Evolutionary conservation across 2,329 filamentous ascomycete genomes (phyloP).

Genomic region (Colletotrichum tamarilloi): DNA sequence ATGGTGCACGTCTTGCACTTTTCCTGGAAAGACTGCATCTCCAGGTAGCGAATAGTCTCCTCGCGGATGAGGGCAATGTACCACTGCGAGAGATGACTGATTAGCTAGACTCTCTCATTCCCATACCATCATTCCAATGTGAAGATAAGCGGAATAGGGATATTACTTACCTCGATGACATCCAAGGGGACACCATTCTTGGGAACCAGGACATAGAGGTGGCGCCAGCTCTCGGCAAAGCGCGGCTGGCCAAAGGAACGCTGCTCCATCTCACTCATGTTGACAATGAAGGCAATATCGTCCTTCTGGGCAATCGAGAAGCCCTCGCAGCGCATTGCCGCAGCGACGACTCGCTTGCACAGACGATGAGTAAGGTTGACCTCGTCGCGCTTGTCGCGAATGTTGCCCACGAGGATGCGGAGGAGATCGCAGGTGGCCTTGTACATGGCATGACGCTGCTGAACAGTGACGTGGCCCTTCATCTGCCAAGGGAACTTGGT

Average conservation of each 20-base stretch:
- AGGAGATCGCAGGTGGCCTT: slow-evolving; percentile 62
- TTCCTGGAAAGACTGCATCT: slow-evolving; percentile 53
- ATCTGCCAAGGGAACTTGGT: slow-evolving; percentile 73
- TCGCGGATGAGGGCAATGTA: slow-evolving; percentile 67
- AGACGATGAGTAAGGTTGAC: slow-evolving; percentile 64
- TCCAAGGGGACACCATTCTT: slow-evolving; percentile 62
- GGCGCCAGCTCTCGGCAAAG: slow-evolving; percentile 60
- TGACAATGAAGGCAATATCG: slow-evolving; percentile 60
- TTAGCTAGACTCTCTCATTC: slow-evolving; percentile 30
- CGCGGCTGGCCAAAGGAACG: slow-evolving; percentile 59
- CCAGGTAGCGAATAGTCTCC: slow-evolving; percentile 56
- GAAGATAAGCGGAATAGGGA: neutral
- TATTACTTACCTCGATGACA: slow-evolving; percentile 62
- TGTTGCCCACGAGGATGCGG: slow-evolving; percentile 11
- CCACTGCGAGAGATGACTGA: slow-evolving; percentile 53
- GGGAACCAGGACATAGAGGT: slow-evolving; percentile 62
- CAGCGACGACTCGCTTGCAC: slow-evolving; percentile 61
- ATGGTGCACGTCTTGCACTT: slow-evolving; percentile 50
- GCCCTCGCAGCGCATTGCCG: slow-evolving; percentile 68
- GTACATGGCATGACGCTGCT: slow-evolving; percentile 65
- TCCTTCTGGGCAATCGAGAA: slow-evolving; percentile 73
- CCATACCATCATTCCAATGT: neutral
- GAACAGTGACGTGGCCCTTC: slow-evolving; percentile 66
- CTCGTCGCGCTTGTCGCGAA: slow-evolving; percentile 48
- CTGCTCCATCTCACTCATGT: slow-evolving; percentile 48